phyloP scores from a whole-genome alignment of 352 stramenopile species.

The Globisporangium okanoganense region DNA sequence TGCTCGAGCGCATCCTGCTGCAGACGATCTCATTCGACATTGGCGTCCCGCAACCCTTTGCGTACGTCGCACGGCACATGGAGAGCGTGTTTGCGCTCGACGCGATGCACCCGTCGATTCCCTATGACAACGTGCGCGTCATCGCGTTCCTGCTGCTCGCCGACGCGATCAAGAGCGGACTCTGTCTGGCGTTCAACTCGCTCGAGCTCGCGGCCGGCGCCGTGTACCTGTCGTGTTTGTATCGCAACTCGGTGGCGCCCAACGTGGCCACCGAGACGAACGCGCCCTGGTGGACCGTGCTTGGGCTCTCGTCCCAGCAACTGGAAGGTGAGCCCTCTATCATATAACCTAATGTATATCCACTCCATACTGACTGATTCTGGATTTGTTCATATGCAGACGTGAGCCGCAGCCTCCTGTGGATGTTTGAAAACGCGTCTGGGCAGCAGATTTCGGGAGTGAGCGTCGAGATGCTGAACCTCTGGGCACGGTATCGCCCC shows the following conservation, averaged over 20 bases:
- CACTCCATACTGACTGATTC: background rate
- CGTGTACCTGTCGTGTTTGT: slow-evolving; percentile 71
- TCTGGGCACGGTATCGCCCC: slow-evolving; percentile 54
- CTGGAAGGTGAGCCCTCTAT: slow-evolving; percentile 54
- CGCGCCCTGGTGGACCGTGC: slow-evolving; percentile 67
- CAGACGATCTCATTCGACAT: slow-evolving; percentile 77
- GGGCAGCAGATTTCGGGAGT: slow-evolving; percentile 28
- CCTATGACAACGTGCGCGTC: slow-evolving; percentile 41
- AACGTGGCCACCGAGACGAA: slow-evolving; percentile 65
- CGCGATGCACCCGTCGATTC: slow-evolving; percentile 46
- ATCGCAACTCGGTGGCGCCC: slow-evolving; percentile 39
- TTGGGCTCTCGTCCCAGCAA: slow-evolving; percentile 40
- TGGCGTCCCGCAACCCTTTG: slow-evolving; percentile 58
- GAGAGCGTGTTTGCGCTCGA: slow-evolving; percentile 53
- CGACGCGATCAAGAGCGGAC: slow-evolving; percentile 52
- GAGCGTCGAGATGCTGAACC: slow-evolving; percentile 38
- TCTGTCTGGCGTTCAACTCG: slow-evolving; percentile 52
- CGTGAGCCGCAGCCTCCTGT: slow-evolving; percentile 51
- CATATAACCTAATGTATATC: too few species aligned
- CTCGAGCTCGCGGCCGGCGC: slow-evolving; percentile 50
- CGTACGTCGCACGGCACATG: slow-evolving; percentile 52
- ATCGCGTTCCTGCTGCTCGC: slow-evolving; percentile 53
- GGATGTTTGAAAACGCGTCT: slow-evolving; percentile 58
- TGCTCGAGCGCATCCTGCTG: slow-evolving; percentile 68
- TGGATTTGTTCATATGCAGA: slow-evolving; percentile 20